Conservation (phyloP, 805 yeast species). For the Cyberlindnera nakhonratchasimensis region DNA sequence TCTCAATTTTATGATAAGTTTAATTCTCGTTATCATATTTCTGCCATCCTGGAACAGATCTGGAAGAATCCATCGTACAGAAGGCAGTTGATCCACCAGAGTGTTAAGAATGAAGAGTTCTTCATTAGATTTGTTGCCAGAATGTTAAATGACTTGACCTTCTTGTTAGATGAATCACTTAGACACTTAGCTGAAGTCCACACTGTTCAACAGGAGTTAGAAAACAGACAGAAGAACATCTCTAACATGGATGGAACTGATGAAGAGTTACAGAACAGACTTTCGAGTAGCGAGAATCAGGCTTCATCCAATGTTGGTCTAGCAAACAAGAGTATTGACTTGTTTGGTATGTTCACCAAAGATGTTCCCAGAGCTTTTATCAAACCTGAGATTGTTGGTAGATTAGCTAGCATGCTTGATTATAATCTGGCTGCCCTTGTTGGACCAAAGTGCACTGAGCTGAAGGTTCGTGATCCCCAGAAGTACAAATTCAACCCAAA, state of each 20-base stretch:
- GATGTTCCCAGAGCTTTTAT: conserved; percentile 86
- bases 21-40: conserved; percentile 82
- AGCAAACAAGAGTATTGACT: conserved; percentile 74
- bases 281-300: conserved; percentile 63
- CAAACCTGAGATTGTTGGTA: conserved; percentile 85
- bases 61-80: conserved; percentile 76
- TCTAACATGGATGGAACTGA: conserved; percentile 46
- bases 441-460: conserved; percentile 89
- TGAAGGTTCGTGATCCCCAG: conserved; percentile 82
- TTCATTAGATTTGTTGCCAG: conserved; percentile 91
- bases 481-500: conserved; percentile 82
- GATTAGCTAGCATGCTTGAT: conserved; percentile 94
- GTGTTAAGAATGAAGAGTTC: conserved; percentile 69
- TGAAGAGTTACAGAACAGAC: conserved; percentile 56
- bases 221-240: conserved; percentile 36
- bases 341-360: conserved; percentile 77
- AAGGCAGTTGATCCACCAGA: conserved; percentile 62
- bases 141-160: conserved; percentile 92
- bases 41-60: conserved; percentile 74
- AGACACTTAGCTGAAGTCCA: conserved; percentile 77
- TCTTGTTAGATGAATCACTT: conserved; percentile 84
- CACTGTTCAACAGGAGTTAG: conserved; percentile 62
- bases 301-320: conserved; percentile 82
- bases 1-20: conserved; percentile 96
- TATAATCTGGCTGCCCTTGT: conserved; percentile 89